Evolutionary conservation across 257 asterid genomes (phyloP).

Genomic region (Solanum lycopersicoides): DNA sequence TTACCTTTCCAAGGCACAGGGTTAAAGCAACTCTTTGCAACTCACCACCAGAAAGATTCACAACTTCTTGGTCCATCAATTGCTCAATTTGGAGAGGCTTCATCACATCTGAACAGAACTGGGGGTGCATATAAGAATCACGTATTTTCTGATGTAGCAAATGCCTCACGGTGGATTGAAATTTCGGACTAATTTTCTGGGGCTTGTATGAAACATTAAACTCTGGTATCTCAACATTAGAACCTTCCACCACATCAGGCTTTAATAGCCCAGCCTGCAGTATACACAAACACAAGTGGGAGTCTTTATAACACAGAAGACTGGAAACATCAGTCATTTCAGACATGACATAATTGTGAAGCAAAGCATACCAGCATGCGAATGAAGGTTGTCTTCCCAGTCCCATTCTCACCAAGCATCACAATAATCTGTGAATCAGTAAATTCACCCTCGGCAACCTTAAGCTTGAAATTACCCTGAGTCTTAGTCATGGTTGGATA

Average conservation of each 20-base stretch:
- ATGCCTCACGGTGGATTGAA: slow-evolving; percentile 54
- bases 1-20: slow-evolving; percentile 96
- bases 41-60: slow-evolving; percentile 99
- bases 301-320: background rate
- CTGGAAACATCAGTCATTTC: background rate
- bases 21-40: slow-evolving; percentile 91
- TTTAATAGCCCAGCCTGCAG: slow-evolving; percentile 86
- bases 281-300: background rate
- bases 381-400: slow-evolving; percentile 96
- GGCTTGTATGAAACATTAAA: slow-evolving; percentile 97
- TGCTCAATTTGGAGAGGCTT: slow-evolving; percentile 97
- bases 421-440: slow-evolving; percentile 98
- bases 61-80: slow-evolving; percentile 95
- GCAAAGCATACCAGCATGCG: slow-evolving; percentile 71
- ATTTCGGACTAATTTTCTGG: slow-evolving; percentile 90
- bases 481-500: slow-evolving; percentile 91
- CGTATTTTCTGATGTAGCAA: slow-evolving; percentile 77
- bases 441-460: slow-evolving; percentile 93
- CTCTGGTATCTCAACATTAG: slow-evolving; percentile 84
- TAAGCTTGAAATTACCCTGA: slow-evolving; percentile 89
- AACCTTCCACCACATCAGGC: slow-evolving; percentile 74
- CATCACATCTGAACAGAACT: slow-evolving; percentile 93
- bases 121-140: slow-evolving; percentile 86
- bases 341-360: background rate
- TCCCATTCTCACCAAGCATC: slow-evolving; percentile 99